Evolutionary conservation across 306 rosid species (phyloP).

Genomic region (Lagenaria siceraria): DNA sequence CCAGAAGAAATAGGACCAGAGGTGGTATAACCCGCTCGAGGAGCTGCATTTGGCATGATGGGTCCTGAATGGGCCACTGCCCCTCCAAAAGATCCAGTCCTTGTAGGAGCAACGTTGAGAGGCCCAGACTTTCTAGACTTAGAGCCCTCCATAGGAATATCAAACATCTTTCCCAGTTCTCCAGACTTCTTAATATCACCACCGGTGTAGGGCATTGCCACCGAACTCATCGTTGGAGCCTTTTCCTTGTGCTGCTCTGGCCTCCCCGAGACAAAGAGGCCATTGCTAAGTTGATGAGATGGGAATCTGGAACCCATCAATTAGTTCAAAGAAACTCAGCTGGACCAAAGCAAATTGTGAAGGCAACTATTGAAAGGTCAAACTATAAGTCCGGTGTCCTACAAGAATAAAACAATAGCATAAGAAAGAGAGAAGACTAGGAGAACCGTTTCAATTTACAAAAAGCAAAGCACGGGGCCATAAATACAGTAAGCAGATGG

Average conservation of each 20-base stretch:
- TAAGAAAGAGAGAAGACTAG: background rate
- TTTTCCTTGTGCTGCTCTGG: constrained; percentile 97
- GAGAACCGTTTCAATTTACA: background rate
- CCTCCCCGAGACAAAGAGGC: constrained; percentile 94
- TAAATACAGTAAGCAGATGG: background rate
- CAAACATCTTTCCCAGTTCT: constrained; percentile 96
- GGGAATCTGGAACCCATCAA: constrained; percentile 98
- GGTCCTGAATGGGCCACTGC: constrained; percentile 90
- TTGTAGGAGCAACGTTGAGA: constrained; percentile 55
- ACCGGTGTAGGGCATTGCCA: constrained; percentile 96
- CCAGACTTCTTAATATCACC: constrained; percentile 95
- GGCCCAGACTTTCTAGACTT: constrained; percentile 96
- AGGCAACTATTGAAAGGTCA: background rate
- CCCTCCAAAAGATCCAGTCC: constrained; percentile 91
- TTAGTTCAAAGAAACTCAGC: constrained; percentile 20
- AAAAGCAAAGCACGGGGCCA: background rate
- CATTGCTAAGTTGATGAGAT: constrained; percentile 99
- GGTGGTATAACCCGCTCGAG: constrained; percentile 60
- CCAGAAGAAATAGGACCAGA: constrained; percentile 65
- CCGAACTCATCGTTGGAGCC: constrained; percentile 88
- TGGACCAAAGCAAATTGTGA: background rate
- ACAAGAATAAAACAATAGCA: background rate
- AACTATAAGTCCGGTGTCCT: background rate
- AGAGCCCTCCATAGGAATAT: constrained; percentile 77
- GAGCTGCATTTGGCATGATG: constrained; percentile 53